Evolutionary conservation across 768 basidiomycete genomes (phyloP), one percentile per base, ranked within the genome.

Genomic region (Pleurotus platypus): DNA sequence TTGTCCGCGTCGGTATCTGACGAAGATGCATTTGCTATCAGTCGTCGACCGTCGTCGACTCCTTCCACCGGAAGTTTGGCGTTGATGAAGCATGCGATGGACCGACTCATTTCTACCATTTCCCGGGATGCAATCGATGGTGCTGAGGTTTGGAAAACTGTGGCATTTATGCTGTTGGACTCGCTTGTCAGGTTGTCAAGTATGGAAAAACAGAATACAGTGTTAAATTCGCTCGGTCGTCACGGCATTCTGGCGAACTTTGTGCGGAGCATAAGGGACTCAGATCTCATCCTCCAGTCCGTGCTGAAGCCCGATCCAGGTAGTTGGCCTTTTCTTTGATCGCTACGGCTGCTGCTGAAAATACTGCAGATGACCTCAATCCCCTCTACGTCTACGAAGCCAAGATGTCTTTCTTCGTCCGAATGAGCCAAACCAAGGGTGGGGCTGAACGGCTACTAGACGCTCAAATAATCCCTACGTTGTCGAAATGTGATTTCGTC

Each of bases 141-240:
- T 5, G 86, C 91, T 15, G 94, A 98, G 69, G 92, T 98, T 2
- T 98, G 96, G 96, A 92, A 92, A 72, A 95, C 94, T 2, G 85
- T 98, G 13, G 92, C 95, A 7, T 98, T 94, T 67, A 89, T 94
- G 78, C 76, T 94, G 2, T 76, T 98, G 43, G 92, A 95, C 63
- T 86, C 90, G 0, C 77, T 95, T 6, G 80, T 89, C 15, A 82
- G 89, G 45, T 73, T 95, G 0, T 90, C 85, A 39, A 81, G 81
- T 24, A 69, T 75, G 48, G 89, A 93, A 61, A 88, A 84, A 70
- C 86, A 87, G 48, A 79, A 89, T 55, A 64, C 75, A 9, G 75
- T 91, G 18, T 69, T 91, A 46, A 67, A 76, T 8, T 71, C 81
- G 1, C 72, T 97, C 22, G 78, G 78, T 22, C 79, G 85, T 46